Percentiles rank a stretch among this genome's conserved stretches.
phyloP scores from a whole-genome alignment of 1,139 yeast species.

The Scheffersomyces segobiensis region DNA sequence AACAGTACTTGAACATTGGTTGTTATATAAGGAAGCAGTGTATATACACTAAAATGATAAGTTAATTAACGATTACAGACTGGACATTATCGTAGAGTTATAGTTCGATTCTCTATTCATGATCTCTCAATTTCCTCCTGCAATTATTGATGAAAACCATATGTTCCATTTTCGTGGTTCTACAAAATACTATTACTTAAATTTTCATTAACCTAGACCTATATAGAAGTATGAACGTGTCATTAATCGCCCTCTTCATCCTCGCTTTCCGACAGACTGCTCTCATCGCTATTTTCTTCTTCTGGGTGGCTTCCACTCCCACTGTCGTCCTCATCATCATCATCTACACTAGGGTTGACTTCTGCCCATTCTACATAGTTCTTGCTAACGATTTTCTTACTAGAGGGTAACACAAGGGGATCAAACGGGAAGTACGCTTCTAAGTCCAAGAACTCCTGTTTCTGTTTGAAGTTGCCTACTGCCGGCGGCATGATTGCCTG shows the following conservation, averaged over 20 bases:
- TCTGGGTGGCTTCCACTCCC: conserved; percentile 27
- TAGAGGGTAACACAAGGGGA: conserved; percentile 72
- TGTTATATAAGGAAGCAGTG: background rate
- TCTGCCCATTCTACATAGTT: conserved; percentile 74
- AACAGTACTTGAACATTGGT: background rate
- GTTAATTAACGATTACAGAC: background rate
- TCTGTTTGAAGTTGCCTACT: conserved; percentile 45
- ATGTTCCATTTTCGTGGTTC: background rate
- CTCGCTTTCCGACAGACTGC: conserved; percentile 22
- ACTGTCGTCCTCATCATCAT: conserved; percentile 64
- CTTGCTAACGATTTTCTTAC: conserved; percentile 52
- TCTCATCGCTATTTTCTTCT: conserved; percentile 29
- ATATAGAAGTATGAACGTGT: background rate
- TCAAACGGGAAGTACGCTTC: conserved; percentile 97
- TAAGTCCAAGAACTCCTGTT: conserved; percentile 81
- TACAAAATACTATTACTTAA: background rate
- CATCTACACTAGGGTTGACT: conserved; percentile 47
- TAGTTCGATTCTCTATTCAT: too few species aligned
- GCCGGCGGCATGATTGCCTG: conserved; percentile 28
- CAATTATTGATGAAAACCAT: background rate
- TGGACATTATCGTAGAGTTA: too few species aligned
- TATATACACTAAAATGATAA: background rate
- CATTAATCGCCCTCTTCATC: conserved; percentile 20
- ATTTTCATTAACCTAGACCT: background rate
- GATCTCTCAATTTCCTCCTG: background rate